phyloP scores from a whole-genome alignment of 768 basidiomycete genomes.

The Serendipita sp. region DNA sequence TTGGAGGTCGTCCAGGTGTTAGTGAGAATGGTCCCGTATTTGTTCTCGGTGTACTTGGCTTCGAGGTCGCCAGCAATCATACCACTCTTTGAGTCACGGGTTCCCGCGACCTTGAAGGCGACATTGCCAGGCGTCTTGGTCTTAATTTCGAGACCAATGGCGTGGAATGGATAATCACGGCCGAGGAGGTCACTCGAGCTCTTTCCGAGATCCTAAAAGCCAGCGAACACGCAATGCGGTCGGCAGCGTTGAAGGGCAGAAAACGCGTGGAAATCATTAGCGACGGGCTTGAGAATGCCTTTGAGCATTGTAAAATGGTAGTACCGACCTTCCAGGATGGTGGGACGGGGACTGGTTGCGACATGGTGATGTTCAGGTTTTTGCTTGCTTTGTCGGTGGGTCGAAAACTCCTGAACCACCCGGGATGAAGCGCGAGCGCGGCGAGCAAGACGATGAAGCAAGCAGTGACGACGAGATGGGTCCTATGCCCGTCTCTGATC shows the following conservation, averaged over 20 bases:
- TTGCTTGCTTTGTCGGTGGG: background rate
- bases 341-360: conserved; percentile 88
- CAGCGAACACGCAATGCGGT: conserved; percentile 3
- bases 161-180: conserved; percentile 80
- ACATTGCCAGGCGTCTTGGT: conserved; percentile 80
- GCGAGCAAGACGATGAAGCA: conserved; percentile 30
- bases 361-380: conserved; percentile 32
- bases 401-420: background rate
- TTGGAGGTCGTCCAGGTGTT: conserved; percentile 94
- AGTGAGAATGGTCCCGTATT: conserved; percentile 88
- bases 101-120: conserved; percentile 84
- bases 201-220: conserved; percentile 84
- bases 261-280: conserved; percentile 7
- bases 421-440: conserved; percentile 35
- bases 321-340: conserved; percentile 82
- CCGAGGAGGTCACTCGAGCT: conserved; percentile 86
- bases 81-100: conserved; percentile 55
- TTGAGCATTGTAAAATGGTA: background rate
- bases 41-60: conserved; percentile 82
- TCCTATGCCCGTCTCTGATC: conserved; percentile 69
- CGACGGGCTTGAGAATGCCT: background rate
- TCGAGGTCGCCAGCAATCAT: conserved; percentile 83
- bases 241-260: background rate
- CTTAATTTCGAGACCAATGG: conserved; percentile 66
- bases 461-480: conserved; percentile 70